phyloP scores from a whole-genome alignment of 495 filamentous ascomycete species.

The Entonaema liquescens region DNA sequence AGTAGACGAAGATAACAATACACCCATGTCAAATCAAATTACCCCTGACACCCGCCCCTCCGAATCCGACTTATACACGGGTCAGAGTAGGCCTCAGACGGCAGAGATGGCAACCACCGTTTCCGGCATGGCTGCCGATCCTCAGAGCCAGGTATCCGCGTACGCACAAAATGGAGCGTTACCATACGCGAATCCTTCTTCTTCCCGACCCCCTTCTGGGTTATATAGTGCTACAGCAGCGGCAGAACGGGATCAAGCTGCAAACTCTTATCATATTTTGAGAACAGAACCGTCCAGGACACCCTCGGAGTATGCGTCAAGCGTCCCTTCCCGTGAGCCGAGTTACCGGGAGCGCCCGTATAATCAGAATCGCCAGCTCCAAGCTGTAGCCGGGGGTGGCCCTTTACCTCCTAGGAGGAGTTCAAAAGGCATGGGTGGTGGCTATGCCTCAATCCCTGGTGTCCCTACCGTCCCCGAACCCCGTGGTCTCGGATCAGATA shows the following conservation, averaged over 20 bases:
- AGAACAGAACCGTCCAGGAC: slow-evolving; percentile 73
- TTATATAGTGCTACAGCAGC: slow-evolving; percentile 57
- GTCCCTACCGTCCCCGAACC: slow-evolving; percentile 49
- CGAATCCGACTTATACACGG: slow-evolving; percentile 32
- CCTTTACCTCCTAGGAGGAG: slow-evolving; percentile 71
- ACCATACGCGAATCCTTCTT: slow-evolving; percentile 42
- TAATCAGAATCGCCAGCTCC: slow-evolving; percentile 60
- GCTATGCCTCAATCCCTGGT: slow-evolving; percentile 55
- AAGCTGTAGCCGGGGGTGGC: slow-evolving; percentile 62
- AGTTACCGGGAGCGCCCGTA: slow-evolving; percentile 76
- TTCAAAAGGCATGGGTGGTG: slow-evolving; percentile 67
- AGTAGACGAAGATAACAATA: slow-evolving; percentile 43
- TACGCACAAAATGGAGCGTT: slow-evolving; percentile 41
- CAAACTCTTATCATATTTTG: slow-evolving; percentile 59
- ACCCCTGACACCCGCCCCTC: slow-evolving; percentile 19
- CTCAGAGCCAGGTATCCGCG: slow-evolving; percentile 28
- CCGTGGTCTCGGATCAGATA: slow-evolving; percentile 68
- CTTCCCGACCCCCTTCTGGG: slow-evolving; percentile 63
- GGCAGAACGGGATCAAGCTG: slow-evolving; percentile 48
- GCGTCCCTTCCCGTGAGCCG: slow-evolving; percentile 71
- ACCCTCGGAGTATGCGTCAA: slow-evolving; percentile 69
- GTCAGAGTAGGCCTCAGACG: slow-evolving; percentile 43
- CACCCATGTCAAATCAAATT: slow-evolving; percentile 29
- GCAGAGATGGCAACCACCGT: slow-evolving; percentile 43
- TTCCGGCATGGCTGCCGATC: slow-evolving; percentile 18